These are phyloP conservation scores for Cercospora brassicicola DNA, from an alignment of 2,329 filamentous ascomycete species.

Conservation along the genomic window DNA sequence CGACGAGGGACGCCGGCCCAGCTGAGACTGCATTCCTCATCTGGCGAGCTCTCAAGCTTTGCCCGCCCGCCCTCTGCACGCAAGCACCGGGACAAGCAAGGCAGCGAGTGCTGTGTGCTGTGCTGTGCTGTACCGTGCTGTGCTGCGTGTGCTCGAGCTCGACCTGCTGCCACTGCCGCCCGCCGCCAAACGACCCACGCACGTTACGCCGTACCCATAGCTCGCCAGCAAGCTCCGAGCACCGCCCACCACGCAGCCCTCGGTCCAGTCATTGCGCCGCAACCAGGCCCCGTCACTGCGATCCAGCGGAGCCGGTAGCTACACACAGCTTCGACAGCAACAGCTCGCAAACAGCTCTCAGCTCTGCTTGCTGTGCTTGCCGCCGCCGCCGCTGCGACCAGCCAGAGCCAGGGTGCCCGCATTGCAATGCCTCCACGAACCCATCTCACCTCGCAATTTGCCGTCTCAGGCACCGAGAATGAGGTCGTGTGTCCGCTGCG, in stretches of 20 bases:
- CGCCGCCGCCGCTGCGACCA: background rate
- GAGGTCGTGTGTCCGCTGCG: slow-evolving; percentile 95
- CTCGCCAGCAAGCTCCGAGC: slow-evolving; percentile 3
- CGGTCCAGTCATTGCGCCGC: slow-evolving; percentile 7
- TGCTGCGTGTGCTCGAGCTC: background rate
- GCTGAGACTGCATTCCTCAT: slow-evolving; percentile 7
- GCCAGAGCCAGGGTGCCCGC: slow-evolving; percentile 15
- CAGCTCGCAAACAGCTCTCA: slow-evolving; percentile 11
- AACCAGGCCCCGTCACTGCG: background rate
- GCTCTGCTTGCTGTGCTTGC: slow-evolving; percentile 10
- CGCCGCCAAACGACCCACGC: background rate
- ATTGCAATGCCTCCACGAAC: slow-evolving; percentile 18
- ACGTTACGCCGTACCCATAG: slow-evolving; percentile 5
- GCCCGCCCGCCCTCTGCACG: background rate
- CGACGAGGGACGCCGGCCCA: slow-evolving; percentile 9
- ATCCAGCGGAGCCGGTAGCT: slow-evolving; percentile 4
- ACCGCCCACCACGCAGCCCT: slow-evolving; percentile 9
- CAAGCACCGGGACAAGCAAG: background rate
- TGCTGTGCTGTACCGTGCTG: background rate
- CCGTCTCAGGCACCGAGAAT: slow-evolving; percentile 86
- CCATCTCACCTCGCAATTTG: slow-evolving; percentile 56
- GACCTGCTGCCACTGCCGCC: background rate
- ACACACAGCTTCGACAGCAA: slow-evolving; percentile 5
- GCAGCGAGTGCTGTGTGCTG: background rate
- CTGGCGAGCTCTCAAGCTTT: slow-evolving; percentile 6